Percentiles rank a stretch among this genome's conserved stretches.
Conservation (phyloP, 1,139 yeast genomes). For the Blastobotrys raffinosifermentans region DNA sequence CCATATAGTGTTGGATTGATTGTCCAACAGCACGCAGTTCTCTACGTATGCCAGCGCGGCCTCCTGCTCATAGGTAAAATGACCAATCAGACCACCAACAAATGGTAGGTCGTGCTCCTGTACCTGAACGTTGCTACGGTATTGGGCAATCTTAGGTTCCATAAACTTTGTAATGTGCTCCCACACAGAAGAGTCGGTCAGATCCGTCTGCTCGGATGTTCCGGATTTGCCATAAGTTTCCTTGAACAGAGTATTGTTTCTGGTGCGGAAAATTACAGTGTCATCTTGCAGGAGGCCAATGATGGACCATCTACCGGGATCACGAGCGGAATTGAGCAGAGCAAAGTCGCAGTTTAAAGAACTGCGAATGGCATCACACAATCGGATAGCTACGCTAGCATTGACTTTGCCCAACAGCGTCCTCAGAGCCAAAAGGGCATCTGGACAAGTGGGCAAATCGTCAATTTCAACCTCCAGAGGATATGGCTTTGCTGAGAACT, state of each 20-base stretch:
- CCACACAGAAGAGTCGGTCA: slow-evolving; percentile 40
- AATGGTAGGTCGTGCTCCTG: slow-evolving; percentile 37
- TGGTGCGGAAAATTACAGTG: slow-evolving; percentile 41
- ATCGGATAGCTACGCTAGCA: slow-evolving; percentile 30
- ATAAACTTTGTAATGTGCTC: slow-evolving; percentile 45
- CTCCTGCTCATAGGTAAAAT: slow-evolving; percentile 64
- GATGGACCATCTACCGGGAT: slow-evolving; percentile 84
- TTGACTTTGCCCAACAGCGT: slow-evolving; percentile 3
- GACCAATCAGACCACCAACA: slow-evolving; percentile 83
- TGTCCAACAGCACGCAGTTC: neutral
- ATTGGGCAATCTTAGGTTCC: slow-evolving; percentile 33
- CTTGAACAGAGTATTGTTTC: neutral
- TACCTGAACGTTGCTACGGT: slow-evolving; percentile 12
- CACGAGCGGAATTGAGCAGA: slow-evolving; percentile 65
- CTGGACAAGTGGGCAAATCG: neutral
- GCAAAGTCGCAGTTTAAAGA: slow-evolving; percentile 41
- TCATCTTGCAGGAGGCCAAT: slow-evolving; percentile 59
- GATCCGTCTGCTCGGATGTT: slow-evolving; percentile 15
- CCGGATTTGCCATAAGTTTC: slow-evolving; percentile 32
- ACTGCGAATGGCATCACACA: slow-evolving; percentile 43
- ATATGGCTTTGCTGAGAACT: slow-evolving; percentile 24
- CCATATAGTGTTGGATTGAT: neutral
- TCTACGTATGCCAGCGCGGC: neutral
- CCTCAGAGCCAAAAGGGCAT: neutral
- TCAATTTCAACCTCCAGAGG: slow-evolving; percentile 4